Percentiles rank a stretch among this genome's conserved stretches.
Conservation (phyloP, 108 stramenopile species). For the Craspedostauros australis region DNA sequence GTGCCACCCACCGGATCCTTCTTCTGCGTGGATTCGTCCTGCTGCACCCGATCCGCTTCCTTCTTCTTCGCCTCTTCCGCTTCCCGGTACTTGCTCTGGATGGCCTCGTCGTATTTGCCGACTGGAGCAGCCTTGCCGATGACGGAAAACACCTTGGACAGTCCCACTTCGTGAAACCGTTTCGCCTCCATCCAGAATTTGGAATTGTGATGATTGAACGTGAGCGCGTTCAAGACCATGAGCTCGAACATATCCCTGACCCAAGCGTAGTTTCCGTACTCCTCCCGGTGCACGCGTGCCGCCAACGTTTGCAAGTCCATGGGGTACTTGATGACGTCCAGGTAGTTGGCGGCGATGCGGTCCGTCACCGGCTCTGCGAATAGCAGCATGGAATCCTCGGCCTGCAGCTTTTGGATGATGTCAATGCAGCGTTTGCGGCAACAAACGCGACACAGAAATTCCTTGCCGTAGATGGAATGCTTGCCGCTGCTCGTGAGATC, state of each 20-base stretch:
- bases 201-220: constrained; percentile 64
- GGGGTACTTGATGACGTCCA: constrained; percentile 83
- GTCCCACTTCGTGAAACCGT: constrained; percentile 38
- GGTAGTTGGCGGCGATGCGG: constrained; percentile 84
- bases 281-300: constrained; percentile 38
- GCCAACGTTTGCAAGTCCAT: constrained; percentile 96
- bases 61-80: constrained; percentile 35
- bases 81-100: constrained; percentile 29
- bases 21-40: constrained; percentile 50
- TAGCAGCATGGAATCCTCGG: constrained; percentile 50
- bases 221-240: constrained; percentile 79
- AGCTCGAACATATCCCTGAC: constrained; percentile 75
- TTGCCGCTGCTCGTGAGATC: constrained; percentile 38
- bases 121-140: constrained; percentile 47
- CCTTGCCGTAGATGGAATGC: constrained; percentile 52
- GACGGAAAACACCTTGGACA: constrained; percentile 32
- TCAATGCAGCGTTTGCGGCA: constrained; percentile 39
- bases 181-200: constrained; percentile 62
- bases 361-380: constrained; percentile 85
- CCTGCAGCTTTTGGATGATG: constrained; percentile 33
- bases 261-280: constrained; percentile 68
- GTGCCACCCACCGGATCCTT: constrained; percentile 61
- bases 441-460: constrained; percentile 55
- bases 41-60: constrained; percentile 51
- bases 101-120: constrained; percentile 30